A percentile compares a stretch with the other conserved stretches of the same genome.
Evolutionary conservation across 2,329 filamentous ascomycete genomes (phyloP).

Genomic region (Fusarium hostae): DNA sequence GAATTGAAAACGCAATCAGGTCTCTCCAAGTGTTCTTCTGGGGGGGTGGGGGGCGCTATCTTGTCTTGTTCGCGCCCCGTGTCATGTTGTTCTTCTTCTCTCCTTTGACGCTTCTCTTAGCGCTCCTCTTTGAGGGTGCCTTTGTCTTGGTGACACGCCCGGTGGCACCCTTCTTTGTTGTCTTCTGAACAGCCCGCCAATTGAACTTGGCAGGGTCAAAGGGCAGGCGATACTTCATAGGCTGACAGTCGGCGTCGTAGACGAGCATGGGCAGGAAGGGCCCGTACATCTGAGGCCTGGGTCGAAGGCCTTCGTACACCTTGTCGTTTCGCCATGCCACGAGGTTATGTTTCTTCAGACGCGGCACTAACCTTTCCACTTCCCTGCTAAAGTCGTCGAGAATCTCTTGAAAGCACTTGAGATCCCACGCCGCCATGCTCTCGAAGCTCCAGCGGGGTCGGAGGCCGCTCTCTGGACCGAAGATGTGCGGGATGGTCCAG

Average conservation of each 20-base stretch:
- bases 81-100: not conserved
- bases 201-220: slow-evolving; percentile 16
- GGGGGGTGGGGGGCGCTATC: not conserved
- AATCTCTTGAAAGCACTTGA: not conserved
- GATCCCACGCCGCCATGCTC: slow-evolving; percentile 28
- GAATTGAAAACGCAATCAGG: not conserved
- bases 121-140: not conserved
- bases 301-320: not conserved
- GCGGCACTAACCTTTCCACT: not conserved
- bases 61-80: not conserved
- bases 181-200: not conserved
- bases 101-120: not conserved
- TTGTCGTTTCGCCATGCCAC: not conserved
- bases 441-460: slow-evolving; percentile 9
- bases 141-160: not conserved
- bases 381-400: not conserved
- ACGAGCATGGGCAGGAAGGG: slow-evolving; percentile 1
- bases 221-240: not conserved
- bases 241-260: accelerated
- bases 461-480: not conserved
- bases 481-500: slow-evolving; percentile 25
- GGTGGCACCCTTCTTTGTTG: not conserved
- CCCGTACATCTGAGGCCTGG: not conserved
- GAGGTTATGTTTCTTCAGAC: not conserved
- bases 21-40: not conserved